phyloP scores from a whole-genome alignment of 768 basidiomycete genomes.

The Russula compacta region DNA sequence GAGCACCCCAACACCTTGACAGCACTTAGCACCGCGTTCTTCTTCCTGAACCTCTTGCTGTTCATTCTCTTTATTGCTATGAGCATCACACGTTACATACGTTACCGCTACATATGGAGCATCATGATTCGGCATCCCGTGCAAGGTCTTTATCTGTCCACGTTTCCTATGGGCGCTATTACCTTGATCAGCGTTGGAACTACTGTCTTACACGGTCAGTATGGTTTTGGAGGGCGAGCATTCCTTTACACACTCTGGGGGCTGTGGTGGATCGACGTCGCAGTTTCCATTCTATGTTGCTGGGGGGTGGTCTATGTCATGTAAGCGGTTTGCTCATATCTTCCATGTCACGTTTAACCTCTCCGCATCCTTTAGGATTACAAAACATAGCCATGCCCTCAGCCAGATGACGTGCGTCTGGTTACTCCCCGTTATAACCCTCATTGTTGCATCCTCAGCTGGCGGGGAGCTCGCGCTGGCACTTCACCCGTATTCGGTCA shows the following conservation, averaged over 20 bases:
- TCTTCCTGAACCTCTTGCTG: slow-evolving; percentile 41
- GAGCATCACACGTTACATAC: slow-evolving; percentile 41
- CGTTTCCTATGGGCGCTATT: slow-evolving; percentile 49
- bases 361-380: background rate
- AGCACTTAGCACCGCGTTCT: slow-evolving; percentile 39
- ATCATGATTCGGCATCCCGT: slow-evolving; percentile 42
- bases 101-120: slow-evolving; percentile 42
- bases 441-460: slow-evolving; percentile 60
- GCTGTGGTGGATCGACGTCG: slow-evolving; percentile 61
- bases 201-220: slow-evolving; percentile 35
- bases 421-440: slow-evolving; percentile 69
- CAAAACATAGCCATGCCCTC: slow-evolving; percentile 43
- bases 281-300: slow-evolving; percentile 46
- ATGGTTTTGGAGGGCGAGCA: slow-evolving; percentile 39
- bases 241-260: slow-evolving; percentile 53
- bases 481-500: slow-evolving; percentile 36
- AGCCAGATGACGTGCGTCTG: slow-evolving; percentile 52
- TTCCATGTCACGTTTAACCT: background rate
- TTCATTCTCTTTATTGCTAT: slow-evolving; percentile 35
- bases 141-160: slow-evolving; percentile 41
- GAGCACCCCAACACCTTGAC: slow-evolving; percentile 32
- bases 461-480: slow-evolving; percentile 51
- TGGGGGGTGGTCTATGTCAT: slow-evolving; percentile 59
- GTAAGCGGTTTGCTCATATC: slow-evolving; percentile 30
- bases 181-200: slow-evolving; percentile 49